Evolutionary conservation across 768 basidiomycete genomes (phyloP).

Genomic region (Exidia glandulosa): DNA sequence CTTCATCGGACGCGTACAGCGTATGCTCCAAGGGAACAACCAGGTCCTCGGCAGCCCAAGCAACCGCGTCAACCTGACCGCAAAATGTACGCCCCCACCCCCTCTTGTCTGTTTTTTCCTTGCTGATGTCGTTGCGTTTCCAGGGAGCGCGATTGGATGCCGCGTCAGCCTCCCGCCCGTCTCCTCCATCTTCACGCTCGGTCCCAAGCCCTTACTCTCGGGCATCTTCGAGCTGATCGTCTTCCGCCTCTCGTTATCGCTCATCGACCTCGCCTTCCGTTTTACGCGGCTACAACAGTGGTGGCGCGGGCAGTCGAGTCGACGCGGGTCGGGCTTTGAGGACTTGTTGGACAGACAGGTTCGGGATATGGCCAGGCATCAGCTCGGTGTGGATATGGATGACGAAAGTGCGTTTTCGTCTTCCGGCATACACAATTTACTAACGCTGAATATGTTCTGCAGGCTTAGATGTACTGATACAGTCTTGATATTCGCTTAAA

Average conservation of each 20-base stretch:
- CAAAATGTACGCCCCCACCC: not conserved
- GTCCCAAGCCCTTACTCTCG: not conserved
- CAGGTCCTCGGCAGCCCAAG: slow-evolving; percentile 77
- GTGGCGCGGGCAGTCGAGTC: not conserved
- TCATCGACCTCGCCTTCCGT: not conserved
- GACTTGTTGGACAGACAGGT: not conserved
- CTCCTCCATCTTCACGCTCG: not conserved
- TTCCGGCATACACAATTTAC: too few relatives aligned
- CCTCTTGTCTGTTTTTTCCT: not conserved
- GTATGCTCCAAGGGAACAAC: slow-evolving; percentile 56
- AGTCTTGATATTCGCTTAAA: too few relatives aligned
- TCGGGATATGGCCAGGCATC: not conserved
- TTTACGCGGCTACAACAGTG: not conserved
- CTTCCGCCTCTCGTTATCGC: not conserved
- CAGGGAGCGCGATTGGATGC: not conserved
- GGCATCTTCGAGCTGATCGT: not conserved
- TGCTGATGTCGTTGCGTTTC: not conserved
- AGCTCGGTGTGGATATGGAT: not conserved
- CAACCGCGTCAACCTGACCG: slow-evolving; percentile 84
- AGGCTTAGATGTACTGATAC: too few relatives aligned
- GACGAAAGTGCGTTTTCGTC: not conserved
- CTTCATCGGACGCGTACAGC: slow-evolving; percentile 15
- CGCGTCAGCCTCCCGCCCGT: not conserved
- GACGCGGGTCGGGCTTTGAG: not conserved
- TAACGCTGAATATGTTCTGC: too few relatives aligned